phyloP scores from a whole-genome alignment of 164 flowering plant species.

The Santalum album region DNA sequence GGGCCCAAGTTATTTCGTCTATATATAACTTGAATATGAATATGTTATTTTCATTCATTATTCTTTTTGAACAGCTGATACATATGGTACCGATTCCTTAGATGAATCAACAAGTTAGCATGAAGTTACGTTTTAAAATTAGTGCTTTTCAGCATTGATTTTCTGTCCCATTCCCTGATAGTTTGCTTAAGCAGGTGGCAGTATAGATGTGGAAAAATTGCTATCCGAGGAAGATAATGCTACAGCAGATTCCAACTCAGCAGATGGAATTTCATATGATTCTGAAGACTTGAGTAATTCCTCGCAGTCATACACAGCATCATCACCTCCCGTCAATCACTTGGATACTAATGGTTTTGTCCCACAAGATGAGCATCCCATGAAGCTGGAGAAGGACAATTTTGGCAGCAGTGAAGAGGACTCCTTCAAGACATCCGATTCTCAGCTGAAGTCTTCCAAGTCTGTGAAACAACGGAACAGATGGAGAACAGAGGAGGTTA shows the following conservation, averaged over 20 bases:
- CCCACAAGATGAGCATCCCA: conserved; percentile 9
- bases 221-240: conserved; percentile 32
- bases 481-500: conserved; percentile 90
- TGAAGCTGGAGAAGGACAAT: conserved; percentile 17
- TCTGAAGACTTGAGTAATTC: conserved; percentile 29
- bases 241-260: conserved; percentile 20
- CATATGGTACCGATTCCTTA: too few species aligned
- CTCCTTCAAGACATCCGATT: conserved; percentile 13
- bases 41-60: too few species aligned
- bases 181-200: conserved; percentile 22
- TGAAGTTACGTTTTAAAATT: too few species aligned
- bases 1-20: too few species aligned
- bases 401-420: conserved; percentile 24
- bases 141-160: too few species aligned
- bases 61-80: too few species aligned
- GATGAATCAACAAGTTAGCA: too few species aligned
- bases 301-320: conserved; percentile 31
- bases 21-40: too few species aligned
- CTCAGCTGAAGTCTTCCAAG: conserved; percentile 32
- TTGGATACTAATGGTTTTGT: conserved; percentile 15
- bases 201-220: conserved; percentile 17
- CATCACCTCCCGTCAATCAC: conserved; percentile 23
- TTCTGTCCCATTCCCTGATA: background rate
- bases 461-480: conserved; percentile 46
- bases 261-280: conserved; percentile 13